Base-by-base conservation (phyloP, 1,284 basidiomycete genomes). In the Cryptococcus sp. region DNA sequence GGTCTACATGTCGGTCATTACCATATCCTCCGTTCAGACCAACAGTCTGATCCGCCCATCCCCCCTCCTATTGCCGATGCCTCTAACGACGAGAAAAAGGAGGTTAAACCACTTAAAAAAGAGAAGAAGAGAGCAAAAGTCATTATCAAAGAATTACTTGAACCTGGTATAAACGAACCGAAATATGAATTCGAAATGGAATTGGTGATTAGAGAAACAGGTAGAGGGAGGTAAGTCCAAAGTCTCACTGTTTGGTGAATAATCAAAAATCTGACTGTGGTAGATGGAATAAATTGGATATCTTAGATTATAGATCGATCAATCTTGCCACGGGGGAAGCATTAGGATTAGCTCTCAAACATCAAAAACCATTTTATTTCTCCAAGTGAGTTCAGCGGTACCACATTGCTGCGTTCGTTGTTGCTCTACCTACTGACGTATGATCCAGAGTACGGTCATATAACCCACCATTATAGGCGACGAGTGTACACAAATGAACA, bases 321-420 rank as follows among this genome's bases (percentile, higher is more conserved):
- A 83, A 89, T 59, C 68, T 88, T 32, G 83, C 82, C 46, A 89
- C 83, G 23, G 90, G 89, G 2, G 90, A 94, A 73, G 79, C 83
- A 11, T 74, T 83, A 23, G 84, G 86, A 15, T 78, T 95, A 46
- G 80, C 83, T 6, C 78, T 94, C 64, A 89, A 88, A 70, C 86
- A 93, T 66, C 89, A 92, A 71, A 82, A 89, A 58, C 85, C 90
- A 31, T 96, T 91, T 73, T 92, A 89, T 84, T 96, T 96, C 75
- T 94, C 90, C 44, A 91, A 89, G 76, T 78, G 58, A 57, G 76
- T 71, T 4, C 38, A 23, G 23, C 23, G 23, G 23, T 23, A 23
- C 23, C 23, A 23, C 23, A 1, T n/a, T 10, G 38, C 2, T 2
- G 38, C 38, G 1, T n/a, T 2, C n/a, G n/a, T 41, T 10, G 10